Conservation (phyloP, 1,284 basidiomycete species). For the Trichosporon ovoides region DNA sequence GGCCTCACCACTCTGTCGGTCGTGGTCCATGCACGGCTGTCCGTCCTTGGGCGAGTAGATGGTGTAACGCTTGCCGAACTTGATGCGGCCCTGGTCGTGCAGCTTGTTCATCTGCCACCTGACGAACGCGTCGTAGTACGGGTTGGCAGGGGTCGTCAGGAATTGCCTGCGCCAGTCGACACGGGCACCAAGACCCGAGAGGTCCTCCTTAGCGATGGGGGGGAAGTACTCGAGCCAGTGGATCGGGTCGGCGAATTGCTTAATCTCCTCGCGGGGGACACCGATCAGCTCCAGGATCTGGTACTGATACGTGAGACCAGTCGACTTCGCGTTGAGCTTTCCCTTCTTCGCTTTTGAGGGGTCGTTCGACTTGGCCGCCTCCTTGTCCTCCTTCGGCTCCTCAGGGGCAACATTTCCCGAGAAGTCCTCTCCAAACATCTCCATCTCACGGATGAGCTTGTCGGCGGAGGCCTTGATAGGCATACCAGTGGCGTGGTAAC, state of each 20-base stretch:
- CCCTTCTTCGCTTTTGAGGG: conserved; percentile 86
- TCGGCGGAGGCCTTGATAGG: conserved; percentile 97
- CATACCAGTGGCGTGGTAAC: conserved; percentile 96
- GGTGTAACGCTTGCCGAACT: conserved; percentile 97
- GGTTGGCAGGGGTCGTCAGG: conserved; percentile 87
- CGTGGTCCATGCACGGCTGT: conserved; percentile 99
- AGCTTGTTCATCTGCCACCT: conserved; percentile 98
- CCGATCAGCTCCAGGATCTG: conserved; percentile 96
- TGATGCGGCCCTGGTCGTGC: conserved; percentile 77
- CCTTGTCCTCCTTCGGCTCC: conserved; percentile 31
- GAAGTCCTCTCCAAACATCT: conserved; percentile 89
- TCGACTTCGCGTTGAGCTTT: conserved; percentile 87
- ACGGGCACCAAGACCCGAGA: conserved; percentile 80
- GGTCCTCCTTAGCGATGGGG: conserved; percentile 87
- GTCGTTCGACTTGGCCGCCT: conserved; percentile 41
- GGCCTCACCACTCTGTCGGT: conserved; percentile 91
- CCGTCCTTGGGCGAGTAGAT: conserved; percentile 99
- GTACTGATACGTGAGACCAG: conserved; percentile 94
- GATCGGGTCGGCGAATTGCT: conserved; percentile 88
- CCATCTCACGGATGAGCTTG: conserved; percentile 96
- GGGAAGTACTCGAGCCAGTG: conserved; percentile 96
- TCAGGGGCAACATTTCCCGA: conserved; percentile 50
- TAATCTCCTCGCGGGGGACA: conserved; percentile 82
- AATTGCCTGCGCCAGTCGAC: conserved; percentile 98
- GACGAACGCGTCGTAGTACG: conserved; percentile 95